A percentile compares a stretch with the other conserved stretches of the same genome.
Conservation (phyloP, 2,329 filamentous ascomycete genomes). For the Diaporthe aspalathi region DNA sequence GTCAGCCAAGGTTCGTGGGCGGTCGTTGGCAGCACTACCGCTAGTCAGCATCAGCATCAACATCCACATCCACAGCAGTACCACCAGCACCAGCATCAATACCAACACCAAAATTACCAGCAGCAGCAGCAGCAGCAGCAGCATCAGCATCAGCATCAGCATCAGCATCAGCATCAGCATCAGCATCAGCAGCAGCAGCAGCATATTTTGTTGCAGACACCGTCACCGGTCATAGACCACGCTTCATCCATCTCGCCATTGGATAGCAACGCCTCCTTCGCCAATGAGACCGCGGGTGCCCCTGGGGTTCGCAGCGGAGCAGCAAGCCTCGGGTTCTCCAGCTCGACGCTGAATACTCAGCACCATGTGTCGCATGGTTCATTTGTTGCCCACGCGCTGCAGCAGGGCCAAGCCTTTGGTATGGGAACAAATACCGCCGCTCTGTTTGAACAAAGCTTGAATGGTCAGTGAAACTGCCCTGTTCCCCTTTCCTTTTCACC, state of each 20-base stretch:
- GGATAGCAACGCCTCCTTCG: conserved; percentile 3
- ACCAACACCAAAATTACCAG: conserved; percentile 1
- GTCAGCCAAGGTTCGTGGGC: conserved; percentile 64
- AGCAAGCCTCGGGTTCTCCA: conserved; percentile 24
- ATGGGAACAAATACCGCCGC: not conserved
- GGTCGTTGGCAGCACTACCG: conserved; percentile 55
- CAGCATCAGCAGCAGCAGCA: not conserved
- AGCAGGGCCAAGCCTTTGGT: conserved; percentile 19
- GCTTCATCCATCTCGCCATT: conserved; percentile 7
- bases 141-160: conserved; percentile 41
- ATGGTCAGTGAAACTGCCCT: conserved; percentile 1
- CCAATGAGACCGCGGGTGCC: not conserved
- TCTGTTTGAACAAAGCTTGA: not conserved
- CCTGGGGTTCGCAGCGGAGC: not conserved
- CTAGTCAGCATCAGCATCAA: conserved; percentile 40
- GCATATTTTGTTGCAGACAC: conserved; percentile 21
- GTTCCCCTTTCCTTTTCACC: too few relatives aligned
- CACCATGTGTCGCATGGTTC: conserved; percentile 27
- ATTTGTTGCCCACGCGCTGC: conserved; percentile 28
- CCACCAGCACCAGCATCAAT: not conserved
- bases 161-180: not conserved
- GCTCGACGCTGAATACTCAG: conserved; percentile 9
- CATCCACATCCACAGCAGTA: conserved; percentile 41
- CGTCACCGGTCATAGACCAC: conserved; percentile 50
- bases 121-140: not conserved